phyloP scores from a whole-genome alignment of 371 early-diverging fungal genomes.

The Saksenaea oblongispora region DNA sequence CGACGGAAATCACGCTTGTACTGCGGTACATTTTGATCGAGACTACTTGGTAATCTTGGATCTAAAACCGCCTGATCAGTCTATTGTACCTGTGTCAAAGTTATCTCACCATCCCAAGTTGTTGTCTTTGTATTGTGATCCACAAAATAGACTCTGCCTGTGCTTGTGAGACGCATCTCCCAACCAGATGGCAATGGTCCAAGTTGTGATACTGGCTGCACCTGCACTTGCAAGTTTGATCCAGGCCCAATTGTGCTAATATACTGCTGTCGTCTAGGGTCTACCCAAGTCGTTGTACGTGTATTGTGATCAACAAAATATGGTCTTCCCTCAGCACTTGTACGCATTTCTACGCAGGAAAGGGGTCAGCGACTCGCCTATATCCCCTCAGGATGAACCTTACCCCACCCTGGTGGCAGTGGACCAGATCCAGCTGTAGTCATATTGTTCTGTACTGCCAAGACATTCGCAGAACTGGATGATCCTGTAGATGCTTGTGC shows the following conservation, averaged over 20 bases:
- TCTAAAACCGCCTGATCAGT: slow-evolving; percentile 35
- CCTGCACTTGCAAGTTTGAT: slow-evolving; percentile 60
- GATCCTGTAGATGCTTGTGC: background rate
- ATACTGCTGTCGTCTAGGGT: slow-evolving; percentile 77
- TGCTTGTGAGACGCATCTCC: slow-evolving; percentile 95
- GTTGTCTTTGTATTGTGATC: slow-evolving; percentile 94
- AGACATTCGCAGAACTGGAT: slow-evolving; percentile 27
- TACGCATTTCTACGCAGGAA: slow-evolving; percentile 57
- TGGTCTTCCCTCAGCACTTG: slow-evolving; percentile 87
- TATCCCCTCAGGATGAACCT: background rate
- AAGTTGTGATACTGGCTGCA: slow-evolving; percentile 74
- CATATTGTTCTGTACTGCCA: slow-evolving; percentile 52
- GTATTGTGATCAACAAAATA: slow-evolving; percentile 98
- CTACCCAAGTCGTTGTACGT: slow-evolving; percentile 95
- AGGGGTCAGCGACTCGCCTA: background rate
- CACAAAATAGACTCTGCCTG: slow-evolving; percentile 92
- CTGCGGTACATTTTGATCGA: slow-evolving; percentile 94
- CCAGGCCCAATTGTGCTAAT: slow-evolving; percentile 57
- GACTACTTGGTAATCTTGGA: slow-evolving; percentile 90
- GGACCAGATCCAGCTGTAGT: slow-evolving; percentile 81
- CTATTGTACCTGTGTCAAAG: background rate
- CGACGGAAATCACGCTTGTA: slow-evolving; percentile 98
- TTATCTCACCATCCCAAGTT: slow-evolving; percentile 86
- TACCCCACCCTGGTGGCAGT: slow-evolving; percentile 96
- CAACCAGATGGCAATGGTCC: slow-evolving; percentile 94